Evolutionary conservation across 2,329 filamentous ascomycete species (phyloP).

Genomic region (Rhynchosporium graminicola): DNA sequence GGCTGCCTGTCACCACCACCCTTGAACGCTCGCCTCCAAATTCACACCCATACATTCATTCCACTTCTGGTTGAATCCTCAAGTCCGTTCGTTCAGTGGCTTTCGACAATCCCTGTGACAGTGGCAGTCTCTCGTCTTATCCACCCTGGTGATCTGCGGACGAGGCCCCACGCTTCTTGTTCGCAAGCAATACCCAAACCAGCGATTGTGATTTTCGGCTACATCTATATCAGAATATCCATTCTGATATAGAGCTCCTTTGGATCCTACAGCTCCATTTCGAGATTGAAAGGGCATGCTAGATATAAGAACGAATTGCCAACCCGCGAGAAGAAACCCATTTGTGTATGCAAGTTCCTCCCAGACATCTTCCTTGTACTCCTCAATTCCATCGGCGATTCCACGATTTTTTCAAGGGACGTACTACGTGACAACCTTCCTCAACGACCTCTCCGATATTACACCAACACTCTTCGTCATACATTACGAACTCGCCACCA

Average conservation of each 20-base stretch:
- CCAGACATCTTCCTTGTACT: slow-evolving; percentile 22
- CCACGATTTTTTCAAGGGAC: slow-evolving; percentile 13
- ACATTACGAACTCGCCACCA: slow-evolving; percentile 13
- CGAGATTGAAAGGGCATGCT: neutral
- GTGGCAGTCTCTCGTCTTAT: slow-evolving; percentile 13
- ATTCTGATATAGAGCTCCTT: slow-evolving; percentile 2
- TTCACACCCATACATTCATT: slow-evolving; percentile 5
- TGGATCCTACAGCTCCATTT: neutral
- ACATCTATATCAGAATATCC: slow-evolving; percentile 17
- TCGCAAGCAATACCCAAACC: slow-evolving; percentile 27
- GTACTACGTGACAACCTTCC: slow-evolving; percentile 15
- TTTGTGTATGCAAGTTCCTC: neutral
- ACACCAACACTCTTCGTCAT: slow-evolving; percentile 24
- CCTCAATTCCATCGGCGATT: slow-evolving; percentile 22
- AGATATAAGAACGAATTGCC: slow-evolving; percentile 14
- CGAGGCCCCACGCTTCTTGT: slow-evolving; percentile 8
- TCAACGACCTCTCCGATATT: slow-evolving; percentile 14
- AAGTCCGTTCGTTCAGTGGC: slow-evolving; percentile 1
- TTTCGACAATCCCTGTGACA: slow-evolving; percentile 15
- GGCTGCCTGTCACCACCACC: neutral
- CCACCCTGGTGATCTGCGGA: slow-evolving; percentile 17
- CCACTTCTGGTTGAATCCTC: neutral
- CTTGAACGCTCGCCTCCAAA: neutral
- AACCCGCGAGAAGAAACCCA: neutral
- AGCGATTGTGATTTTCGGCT: slow-evolving; percentile 7